A percentile compares a stretch with the other conserved stretches of the same genome.
Conservation (phyloP, 2,329 filamentous ascomycete species). For the Teratosphaeria pseudoeucalypti region DNA sequence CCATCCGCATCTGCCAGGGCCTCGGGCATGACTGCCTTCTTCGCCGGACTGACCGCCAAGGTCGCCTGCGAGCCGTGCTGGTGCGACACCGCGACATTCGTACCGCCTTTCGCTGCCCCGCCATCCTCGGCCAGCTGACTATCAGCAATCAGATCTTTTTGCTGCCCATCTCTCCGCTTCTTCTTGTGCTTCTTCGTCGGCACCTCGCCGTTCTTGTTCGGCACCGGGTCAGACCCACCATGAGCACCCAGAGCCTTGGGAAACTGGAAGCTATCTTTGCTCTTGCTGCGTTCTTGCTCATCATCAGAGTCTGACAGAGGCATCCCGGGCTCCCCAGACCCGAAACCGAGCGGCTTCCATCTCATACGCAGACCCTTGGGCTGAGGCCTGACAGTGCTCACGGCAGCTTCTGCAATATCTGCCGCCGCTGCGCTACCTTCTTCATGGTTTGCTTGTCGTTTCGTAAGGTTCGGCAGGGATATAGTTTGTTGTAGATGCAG, state of each 20-base stretch:
- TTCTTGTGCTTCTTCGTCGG: slow-evolving; percentile 23
- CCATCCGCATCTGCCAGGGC: neutral
- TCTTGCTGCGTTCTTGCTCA: slow-evolving; percentile 27
- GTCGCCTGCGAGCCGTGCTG: neutral
- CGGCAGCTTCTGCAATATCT: slow-evolving; percentile 37
- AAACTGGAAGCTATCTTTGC: slow-evolving; percentile 14
- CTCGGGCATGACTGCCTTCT: slow-evolving; percentile 6
- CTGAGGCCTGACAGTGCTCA: slow-evolving; percentile 50
- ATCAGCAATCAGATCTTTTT: slow-evolving; percentile 25
- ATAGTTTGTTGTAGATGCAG: slow-evolving; percentile 57
- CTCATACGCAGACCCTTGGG: slow-evolving; percentile 57
- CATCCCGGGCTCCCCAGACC: slow-evolving; percentile 31
- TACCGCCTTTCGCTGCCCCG: neutral
- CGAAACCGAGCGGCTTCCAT: slow-evolving; percentile 56
- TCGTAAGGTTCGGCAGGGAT: slow-evolving; percentile 37
- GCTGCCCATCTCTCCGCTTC: slow-evolving; percentile 28
- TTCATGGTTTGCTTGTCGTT: slow-evolving; percentile 31
- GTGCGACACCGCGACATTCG: neutral
- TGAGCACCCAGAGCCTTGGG: slow-evolving; percentile 15
- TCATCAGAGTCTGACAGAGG: slow-evolving; percentile 35
- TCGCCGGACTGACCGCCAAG: slow-evolving; percentile 15
- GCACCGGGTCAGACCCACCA: slow-evolving; percentile 31
- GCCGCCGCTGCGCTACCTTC: slow-evolving; percentile 31
- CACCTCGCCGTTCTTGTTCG: slow-evolving; percentile 16
- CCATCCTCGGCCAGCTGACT: slow-evolving; percentile 6